These are phyloP conservation scores for Daphne laureola DNA, from an alignment of 441 rosid genomes.

Conservation along the genomic window DNA sequence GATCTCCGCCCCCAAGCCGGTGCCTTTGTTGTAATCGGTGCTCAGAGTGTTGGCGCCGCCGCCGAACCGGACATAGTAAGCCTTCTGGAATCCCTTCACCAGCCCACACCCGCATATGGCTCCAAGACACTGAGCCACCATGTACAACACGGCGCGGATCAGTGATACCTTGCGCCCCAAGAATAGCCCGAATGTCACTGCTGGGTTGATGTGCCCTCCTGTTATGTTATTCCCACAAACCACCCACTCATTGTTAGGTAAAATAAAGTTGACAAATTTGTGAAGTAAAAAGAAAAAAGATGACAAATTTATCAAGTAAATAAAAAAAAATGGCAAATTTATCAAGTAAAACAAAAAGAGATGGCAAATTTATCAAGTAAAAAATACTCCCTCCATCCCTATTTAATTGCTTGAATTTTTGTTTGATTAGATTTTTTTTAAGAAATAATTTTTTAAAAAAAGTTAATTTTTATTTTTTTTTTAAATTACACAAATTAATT, in stretches of 20 bases:
- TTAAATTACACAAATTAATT: too few species aligned
- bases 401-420: too few species aligned
- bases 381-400: too few species aligned
- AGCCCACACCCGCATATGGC: slow-evolving; percentile 49
- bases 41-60: slow-evolving; percentile 56
- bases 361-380: slow-evolving; percentile 9
- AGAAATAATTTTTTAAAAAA: too few species aligned
- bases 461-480: too few species aligned
- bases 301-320: neutral
- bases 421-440: too few species aligned
- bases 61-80: slow-evolving; percentile 39
- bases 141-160: slow-evolving; percentile 36
- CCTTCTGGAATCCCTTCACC: slow-evolving; percentile 46
- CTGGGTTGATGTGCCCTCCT: slow-evolving; percentile 37
- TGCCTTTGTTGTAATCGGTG: slow-evolving; percentile 46
- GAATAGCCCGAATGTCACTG: slow-evolving; percentile 37
- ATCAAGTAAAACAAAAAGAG: neutral
- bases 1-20: slow-evolving; percentile 66
- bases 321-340: neutral
- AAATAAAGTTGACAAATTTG: neutral
- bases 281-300: neutral
- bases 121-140: slow-evolving; percentile 54
- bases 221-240: neutral
- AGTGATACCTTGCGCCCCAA: slow-evolving; percentile 39
- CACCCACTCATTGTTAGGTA: neutral